Evolutionary conservation across 805 yeast species (phyloP).

Genomic region (Naumovozyma dairenensis): DNA sequence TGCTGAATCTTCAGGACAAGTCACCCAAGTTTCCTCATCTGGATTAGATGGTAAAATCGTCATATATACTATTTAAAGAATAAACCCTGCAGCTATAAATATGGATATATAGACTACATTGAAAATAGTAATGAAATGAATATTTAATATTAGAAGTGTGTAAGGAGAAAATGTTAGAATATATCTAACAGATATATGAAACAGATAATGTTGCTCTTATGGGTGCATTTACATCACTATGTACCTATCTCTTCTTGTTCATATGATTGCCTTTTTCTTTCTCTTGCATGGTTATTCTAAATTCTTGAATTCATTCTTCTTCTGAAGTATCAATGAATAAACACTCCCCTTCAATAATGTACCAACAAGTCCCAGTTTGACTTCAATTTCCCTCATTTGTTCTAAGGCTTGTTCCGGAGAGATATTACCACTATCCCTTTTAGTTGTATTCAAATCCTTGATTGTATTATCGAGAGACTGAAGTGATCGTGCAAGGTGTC

Average conservation of each 20-base stretch:
- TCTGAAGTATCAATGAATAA: conserved; percentile 50
- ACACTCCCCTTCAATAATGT: conserved; percentile 64
- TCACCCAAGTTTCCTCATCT: conserved; percentile 56
- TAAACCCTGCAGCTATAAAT: too few relatives aligned
- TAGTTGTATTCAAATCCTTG: conserved; percentile 14
- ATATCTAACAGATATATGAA: too few relatives aligned
- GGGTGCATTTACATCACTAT: too few relatives aligned
- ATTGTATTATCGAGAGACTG: conserved; percentile 23
- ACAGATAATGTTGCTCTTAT: too few relatives aligned
- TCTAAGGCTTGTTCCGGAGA: conserved; percentile 34
- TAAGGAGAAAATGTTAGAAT: too few relatives aligned
- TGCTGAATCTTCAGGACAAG: conserved; percentile 38
- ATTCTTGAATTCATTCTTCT: conserved; percentile 30
- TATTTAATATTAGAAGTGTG: too few relatives aligned
- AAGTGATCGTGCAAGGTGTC: conserved; percentile 19
- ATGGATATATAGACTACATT: background rate
- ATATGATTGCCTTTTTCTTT: too few relatives aligned
- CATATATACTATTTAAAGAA: conserved; percentile 45
- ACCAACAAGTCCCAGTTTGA: conserved; percentile 53
- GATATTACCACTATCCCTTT: conserved; percentile 1
- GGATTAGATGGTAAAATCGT: conserved; percentile 93
- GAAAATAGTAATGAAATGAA: too few relatives aligned
- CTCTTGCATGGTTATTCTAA: too few relatives aligned
- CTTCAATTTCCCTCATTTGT: conserved; percentile 49
- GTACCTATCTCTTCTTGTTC: too few relatives aligned